Evolutionary conservation across 805 yeast species (phyloP), one percentile per base, ranked within the genome.

Genomic region (Lachancea sp.): DNA sequence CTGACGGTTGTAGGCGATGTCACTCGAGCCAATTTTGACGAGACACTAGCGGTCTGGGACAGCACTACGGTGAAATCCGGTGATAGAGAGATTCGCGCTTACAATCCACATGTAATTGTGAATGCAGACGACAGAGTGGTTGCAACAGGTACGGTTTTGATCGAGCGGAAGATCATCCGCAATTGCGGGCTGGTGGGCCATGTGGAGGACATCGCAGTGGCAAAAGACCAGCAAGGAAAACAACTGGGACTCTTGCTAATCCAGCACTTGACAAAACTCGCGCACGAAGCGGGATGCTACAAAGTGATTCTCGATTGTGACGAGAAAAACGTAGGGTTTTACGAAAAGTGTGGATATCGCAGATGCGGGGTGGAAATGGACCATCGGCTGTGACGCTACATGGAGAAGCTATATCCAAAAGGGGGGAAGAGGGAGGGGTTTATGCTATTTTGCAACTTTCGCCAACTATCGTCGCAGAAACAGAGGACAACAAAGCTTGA

Each of bases 181-280:
- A 77, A 70, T 33, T 80, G 93, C 62, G 95, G 95, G 0, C 65
- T 74, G 42, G 95, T 87, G 3, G 98, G 98, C 1, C 98, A 91
- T 67, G 84, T 91, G 51, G 99, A 91, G 59, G 99, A 91, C 62
- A 91, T 91, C 49, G 83, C 97, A 1, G 95, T 91, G 3, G 72
- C 79, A 16, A 60, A 63, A 26, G 67, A 72, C 16, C 85, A 85
- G 60, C 97, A 90, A 59, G 99, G 99, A 6, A 81, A 82, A 59
- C 78, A 78, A 54, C 68, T 91, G 38, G 99, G 99, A 0, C 69
- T 73, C 53, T 66, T 72, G 15, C 62, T 91, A 65, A 85, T 91
- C 52, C 68, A 72, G 15, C 69, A 75, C 8, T 70, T 91, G 58
- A 75, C 82, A 3, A 67, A 70, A 19, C 58, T 85, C 26, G 96